Evolutionary conservation across 257 asterid species (phyloP).

Genomic region (Fraxinus americana): DNA sequence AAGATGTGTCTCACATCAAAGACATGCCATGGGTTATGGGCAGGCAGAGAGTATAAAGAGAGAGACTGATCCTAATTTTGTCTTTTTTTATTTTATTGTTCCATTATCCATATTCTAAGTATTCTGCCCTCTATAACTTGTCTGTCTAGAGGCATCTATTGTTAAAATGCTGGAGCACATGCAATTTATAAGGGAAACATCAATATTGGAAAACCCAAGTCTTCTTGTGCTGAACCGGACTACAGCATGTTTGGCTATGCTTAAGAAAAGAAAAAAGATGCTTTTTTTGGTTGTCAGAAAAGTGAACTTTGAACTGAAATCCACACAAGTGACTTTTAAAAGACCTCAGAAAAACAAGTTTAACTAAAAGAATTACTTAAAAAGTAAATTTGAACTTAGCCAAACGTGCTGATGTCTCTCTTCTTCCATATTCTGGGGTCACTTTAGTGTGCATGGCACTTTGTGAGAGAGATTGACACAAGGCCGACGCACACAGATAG

Average conservation of each 20-base stretch:
- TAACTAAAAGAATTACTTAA: not conserved
- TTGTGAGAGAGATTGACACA: not conserved
- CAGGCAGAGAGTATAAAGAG: conserved; percentile 48
- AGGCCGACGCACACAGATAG: not conserved
- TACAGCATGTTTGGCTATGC: not conserved
- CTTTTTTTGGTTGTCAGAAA: too few relatives aligned
- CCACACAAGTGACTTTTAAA: not conserved
- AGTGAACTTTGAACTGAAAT: not conserved
- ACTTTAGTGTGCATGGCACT: not conserved
- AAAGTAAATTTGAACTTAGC: not conserved
- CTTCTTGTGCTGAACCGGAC: not conserved
- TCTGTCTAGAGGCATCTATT: not conserved
- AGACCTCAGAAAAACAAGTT: not conserved
- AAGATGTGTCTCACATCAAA: conserved; percentile 50
- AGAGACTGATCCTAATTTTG: conserved; percentile 23
- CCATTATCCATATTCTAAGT: conserved; percentile 33
- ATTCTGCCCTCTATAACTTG: not conserved
- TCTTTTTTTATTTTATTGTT: conserved; percentile 20
- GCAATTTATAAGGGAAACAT: not conserved
- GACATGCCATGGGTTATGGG: conserved; percentile 56
- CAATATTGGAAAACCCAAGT: not conserved
- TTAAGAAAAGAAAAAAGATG: too few relatives aligned
- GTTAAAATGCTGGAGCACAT: not conserved
- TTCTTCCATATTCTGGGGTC: not conserved
- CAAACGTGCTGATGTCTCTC: not conserved